Evolutionary conservation across 805 yeast species (phyloP), one percentile per base, ranked within the genome.

Genomic region (Teunomyces pallodes): DNA sequence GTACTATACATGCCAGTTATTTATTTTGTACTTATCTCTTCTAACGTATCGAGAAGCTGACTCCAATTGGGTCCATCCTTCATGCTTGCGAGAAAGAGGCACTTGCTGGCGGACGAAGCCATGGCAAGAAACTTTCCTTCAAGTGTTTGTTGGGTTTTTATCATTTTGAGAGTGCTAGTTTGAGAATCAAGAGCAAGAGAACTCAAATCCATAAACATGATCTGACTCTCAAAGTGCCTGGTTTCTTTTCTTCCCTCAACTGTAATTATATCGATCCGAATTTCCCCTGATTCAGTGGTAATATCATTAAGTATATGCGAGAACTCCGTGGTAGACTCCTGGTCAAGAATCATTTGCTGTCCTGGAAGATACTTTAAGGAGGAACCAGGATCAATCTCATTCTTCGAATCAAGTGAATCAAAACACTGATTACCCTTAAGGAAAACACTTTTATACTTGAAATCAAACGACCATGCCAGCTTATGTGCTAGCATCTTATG

Each of bases 41-140:
- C 57, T 54, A 46, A 50, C 39, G 43, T 47, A 9, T 55, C 48
- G 31, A 57, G 46, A 9, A 62, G 32, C 8, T 47, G 45, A 9
- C 49, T 52, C 20, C 33, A 32, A 7, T 55, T 46, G 5, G 46
- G 50, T 10, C 59, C 56, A 3, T 45, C 41, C 28, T 52, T 50
- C 27, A 52, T 39, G 30, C 66, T 61, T 44, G 68, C 58, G 4
- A 74, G 42, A 28, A 69, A 61, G 32, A 72, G 59, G 27, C 71
- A 57, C 49, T 72, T 73, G 29, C 76, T 67, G 36, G 66, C 62
- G 9, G 58, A 51, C 26, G 44, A 47, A 4, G 57, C 46, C 36
- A 51, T 52, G 14, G 36, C 40, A 7, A 49, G 27, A 12, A 53
- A 38, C 13, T 41, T 41, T 29, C 27, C 35, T 27, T 29, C 32